Evolutionary conservation across 208 protist genomes (phyloP), one percentile per base, ranked within the genome.

Genomic region (Kentomonas sorsogonicus): DNA sequence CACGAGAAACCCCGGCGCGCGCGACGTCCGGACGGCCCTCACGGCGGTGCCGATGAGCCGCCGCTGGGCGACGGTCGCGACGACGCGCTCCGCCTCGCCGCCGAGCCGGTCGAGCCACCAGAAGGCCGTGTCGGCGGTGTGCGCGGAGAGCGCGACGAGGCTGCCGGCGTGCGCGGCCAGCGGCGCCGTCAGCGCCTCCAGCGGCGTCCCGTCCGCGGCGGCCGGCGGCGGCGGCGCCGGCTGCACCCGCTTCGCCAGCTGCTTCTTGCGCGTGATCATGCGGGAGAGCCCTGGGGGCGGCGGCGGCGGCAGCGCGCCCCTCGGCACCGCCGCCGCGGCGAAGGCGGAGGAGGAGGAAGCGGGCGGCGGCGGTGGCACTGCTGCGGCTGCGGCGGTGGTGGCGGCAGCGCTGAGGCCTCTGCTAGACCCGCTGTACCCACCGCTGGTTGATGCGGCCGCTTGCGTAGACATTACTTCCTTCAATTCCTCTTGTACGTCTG

Each of bases 41-140:
- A n/a, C n/a, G n/a, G n/a, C n/a, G n/a, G n/a, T n/a, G n/a, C n/a
- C n/a, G n/a, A n/a, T n/a, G n/a, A n/a, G n/a, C n/a, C n/a, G n/a
- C n/a, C n/a, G n/a, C n/a, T n/a, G n/a, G n/a, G n/a, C n/a, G n/a
- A n/a, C n/a, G n/a, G n/a, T n/a, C n/a, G 47, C 47, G 20, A 73
- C 54, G 1, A 68, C 30, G 23, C 60, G 59, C 29, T 68, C 53
- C 0, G 67, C 67, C 52, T 73, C 67, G 43, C 43, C 43, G 55
- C 67, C 67, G 22, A 73, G 60, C 6, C 57, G 67, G 26, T 73
- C 67, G 15, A 73, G 60, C 67, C 67, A 73, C 56, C 53, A 73
- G 18, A 63, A 73, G 46, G 56, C 67, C n/a, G 57, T 38, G 3
- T 44, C 53, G 7, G 46, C 23, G 15, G 59, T 59, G 55, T 53